Percentiles rank a stretch among this genome's conserved stretches.
These are phyloP conservation scores for Daldinia bambusicola DNA, from an alignment of 495 filamentous ascomycete species.

Conservation along the genomic window DNA sequence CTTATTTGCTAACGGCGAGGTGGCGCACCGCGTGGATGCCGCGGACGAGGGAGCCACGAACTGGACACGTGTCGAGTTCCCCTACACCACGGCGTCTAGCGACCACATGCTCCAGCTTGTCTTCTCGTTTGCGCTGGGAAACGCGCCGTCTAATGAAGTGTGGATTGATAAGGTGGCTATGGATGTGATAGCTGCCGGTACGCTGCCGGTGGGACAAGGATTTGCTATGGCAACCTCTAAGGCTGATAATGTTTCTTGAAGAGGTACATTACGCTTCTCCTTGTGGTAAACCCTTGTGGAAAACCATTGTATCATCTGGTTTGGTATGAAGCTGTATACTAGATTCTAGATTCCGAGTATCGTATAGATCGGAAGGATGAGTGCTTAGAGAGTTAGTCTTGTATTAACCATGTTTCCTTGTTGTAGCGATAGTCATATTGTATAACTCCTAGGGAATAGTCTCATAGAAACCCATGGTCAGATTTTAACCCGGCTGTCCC, in stretches of 20 bases:
- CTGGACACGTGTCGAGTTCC: constrained; percentile 34
- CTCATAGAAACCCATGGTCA: background rate
- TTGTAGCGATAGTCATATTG: background rate
- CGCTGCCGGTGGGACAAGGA: constrained; percentile 4
- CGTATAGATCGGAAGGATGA: constrained; percentile 6
- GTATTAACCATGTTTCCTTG: constrained; percentile 4
- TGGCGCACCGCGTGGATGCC: constrained; percentile 31
- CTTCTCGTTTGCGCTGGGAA: constrained; percentile 35
- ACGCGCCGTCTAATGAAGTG: constrained; percentile 25
- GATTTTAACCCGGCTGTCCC: background rate
- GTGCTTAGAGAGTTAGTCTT: background rate
- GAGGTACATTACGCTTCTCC: background rate
- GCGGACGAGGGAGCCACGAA: background rate
- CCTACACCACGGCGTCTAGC: constrained; percentile 5
- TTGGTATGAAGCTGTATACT: constrained; percentile 3
- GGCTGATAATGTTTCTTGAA: background rate
- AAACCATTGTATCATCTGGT: background rate
- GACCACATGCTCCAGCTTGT: constrained; percentile 31
- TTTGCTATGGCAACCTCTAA: background rate
- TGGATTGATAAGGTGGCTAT: constrained; percentile 38
- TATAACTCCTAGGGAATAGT: background rate
- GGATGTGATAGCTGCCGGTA: constrained; percentile 12
- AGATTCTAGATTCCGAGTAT: background rate
- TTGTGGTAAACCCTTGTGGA: background rate
- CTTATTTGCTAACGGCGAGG: constrained; percentile 37